Base-by-base conservation (phyloP, 345 rosid species). In the Bretschneidera sinensis region DNA sequence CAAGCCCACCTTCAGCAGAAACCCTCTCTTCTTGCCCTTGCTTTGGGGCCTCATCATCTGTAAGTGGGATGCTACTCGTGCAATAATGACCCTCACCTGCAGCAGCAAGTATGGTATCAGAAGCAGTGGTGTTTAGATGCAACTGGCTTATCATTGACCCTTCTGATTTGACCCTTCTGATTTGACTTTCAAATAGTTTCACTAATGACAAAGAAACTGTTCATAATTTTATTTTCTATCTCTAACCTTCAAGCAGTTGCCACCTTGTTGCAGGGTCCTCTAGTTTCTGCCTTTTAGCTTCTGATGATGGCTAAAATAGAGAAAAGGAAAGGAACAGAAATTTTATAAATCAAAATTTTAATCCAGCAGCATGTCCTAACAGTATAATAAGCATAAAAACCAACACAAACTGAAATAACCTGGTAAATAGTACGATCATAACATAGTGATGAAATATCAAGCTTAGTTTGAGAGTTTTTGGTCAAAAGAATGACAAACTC, bases 31-130 rank as follows among this genome's bases (percentile, higher is more conserved):
- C 60, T 54, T 16, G 43, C n/a, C 58, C 51, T 66, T 71, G 59
- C 24, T 60, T 59, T 5, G 48, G 62, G 24, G 48, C 64, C 61
- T 64, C 62, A 20, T 66, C 66, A 49, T 78, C 70, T 11, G 43
- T 57, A 68, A 48, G 48, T 43, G 43, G 50, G 16, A 45, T 35
- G 57, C 71, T 77, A 57, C 34, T 53, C 9, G 22, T 33, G 63
- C 72, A 74, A 62, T 64, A 68, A 64, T 63, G 67, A n/a, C 45
- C 72, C 61, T 61, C 60, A 51, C 22, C 81, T 78, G 69, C 62
- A 57, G 48, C 63, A 61, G 67, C 48, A 60, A 62, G 71, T 50
- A 56, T 56, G n/a, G 51, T 55, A 67, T 73, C 48, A 63, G 65
- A 39, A 51, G 33, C 49, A 55, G 25, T n/a, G 49, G 8, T 28